These are phyloP conservation scores for Piloderma croceum DNA, from an alignment of 768 basidiomycete genomes.

Conservation along the genomic window DNA sequence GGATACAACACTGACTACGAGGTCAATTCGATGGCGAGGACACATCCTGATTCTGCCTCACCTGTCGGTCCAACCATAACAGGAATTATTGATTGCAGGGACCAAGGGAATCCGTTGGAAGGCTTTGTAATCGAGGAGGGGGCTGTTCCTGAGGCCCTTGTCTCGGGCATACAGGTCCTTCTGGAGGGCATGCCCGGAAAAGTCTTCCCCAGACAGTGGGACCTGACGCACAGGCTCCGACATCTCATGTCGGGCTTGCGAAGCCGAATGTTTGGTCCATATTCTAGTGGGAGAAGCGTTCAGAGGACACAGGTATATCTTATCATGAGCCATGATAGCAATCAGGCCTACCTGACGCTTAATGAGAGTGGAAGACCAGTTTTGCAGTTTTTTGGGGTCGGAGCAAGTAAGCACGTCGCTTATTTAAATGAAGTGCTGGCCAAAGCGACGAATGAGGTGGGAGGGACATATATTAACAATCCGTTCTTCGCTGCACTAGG, in stretches of 20 bases:
- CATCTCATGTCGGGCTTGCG: constrained; percentile 6
- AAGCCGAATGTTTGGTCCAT: constrained; percentile 12
- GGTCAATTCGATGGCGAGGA: constrained; percentile 13
- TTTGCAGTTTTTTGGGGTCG: constrained; percentile 16
- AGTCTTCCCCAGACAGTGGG: constrained; percentile 4
- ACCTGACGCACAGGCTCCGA: constrained; percentile 2
- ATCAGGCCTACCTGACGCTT: constrained; percentile 11
- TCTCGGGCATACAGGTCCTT: constrained; percentile 12
- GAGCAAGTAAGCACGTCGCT: constrained; percentile 12
- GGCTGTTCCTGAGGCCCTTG: constrained; percentile 14
- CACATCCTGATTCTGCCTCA: constrained; percentile 5
- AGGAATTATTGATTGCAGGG: constrained; percentile 15
- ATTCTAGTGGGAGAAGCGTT: constrained; percentile 8
- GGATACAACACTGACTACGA: constrained; percentile 15
- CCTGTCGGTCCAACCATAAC: constrained; percentile 16
- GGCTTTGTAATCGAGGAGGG: constrained; percentile 18
- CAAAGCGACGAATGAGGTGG: constrained; percentile 13
- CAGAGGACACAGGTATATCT: constrained; percentile 16
- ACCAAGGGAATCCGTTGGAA: constrained; percentile 12
- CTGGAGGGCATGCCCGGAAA: constrained; percentile 12
- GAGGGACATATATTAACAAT: constrained; percentile 11
- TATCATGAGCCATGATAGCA: constrained; percentile 18
- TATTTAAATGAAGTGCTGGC: constrained; percentile 10
- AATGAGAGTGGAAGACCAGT: constrained; percentile 12
- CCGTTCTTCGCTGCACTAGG: constrained; percentile 13